Evolutionary conservation across 1,139 yeast genomes (phyloP).

Genomic region (Sugiyamaella castrensis): DNA sequence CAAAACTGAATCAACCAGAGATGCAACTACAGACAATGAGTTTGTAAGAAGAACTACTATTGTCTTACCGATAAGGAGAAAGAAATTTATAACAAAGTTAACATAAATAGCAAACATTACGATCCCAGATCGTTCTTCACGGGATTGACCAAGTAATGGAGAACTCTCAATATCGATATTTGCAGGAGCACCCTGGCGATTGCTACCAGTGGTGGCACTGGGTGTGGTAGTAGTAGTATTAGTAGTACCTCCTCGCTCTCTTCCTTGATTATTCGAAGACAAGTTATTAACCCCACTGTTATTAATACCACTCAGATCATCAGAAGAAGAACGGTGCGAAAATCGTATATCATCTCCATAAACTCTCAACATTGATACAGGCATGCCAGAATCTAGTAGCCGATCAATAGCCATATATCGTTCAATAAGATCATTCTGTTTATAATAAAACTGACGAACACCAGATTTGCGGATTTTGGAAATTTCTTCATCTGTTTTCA

Average conservation of each 20-base stretch:
- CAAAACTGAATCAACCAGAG: constrained; percentile 70
- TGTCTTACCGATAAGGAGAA: constrained; percentile 59
- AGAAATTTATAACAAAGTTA: constrained; percentile 59
- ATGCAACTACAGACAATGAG: constrained; percentile 74
- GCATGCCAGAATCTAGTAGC: constrained; percentile 69
- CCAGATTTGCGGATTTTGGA: constrained; percentile 28
- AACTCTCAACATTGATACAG: constrained; percentile 58
- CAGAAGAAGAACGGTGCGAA: constrained; percentile 30
- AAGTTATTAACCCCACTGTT: constrained; percentile 14
- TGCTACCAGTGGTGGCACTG: background rate
- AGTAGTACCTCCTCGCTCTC: background rate
- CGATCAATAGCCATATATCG: constrained; percentile 60
- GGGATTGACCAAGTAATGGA: constrained; percentile 49
- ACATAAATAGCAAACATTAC: constrained; percentile 62
- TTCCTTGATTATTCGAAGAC: background rate
- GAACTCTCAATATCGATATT: constrained; percentile 56
- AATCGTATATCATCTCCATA: constrained; percentile 48
- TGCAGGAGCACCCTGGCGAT: constrained; percentile 51
- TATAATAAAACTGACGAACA: constrained; percentile 32
- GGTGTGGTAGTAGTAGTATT: background rate
- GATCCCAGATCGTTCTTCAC: constrained; percentile 44
- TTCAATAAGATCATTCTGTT: constrained; percentile 59
- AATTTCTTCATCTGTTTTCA: constrained; percentile 32
- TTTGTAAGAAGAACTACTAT: constrained; percentile 61
- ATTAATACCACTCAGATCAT: background rate